These are phyloP conservation scores for Ramaria rubella DNA, from an alignment of 768 basidiomycete genomes.

Conservation along the genomic window DNA sequence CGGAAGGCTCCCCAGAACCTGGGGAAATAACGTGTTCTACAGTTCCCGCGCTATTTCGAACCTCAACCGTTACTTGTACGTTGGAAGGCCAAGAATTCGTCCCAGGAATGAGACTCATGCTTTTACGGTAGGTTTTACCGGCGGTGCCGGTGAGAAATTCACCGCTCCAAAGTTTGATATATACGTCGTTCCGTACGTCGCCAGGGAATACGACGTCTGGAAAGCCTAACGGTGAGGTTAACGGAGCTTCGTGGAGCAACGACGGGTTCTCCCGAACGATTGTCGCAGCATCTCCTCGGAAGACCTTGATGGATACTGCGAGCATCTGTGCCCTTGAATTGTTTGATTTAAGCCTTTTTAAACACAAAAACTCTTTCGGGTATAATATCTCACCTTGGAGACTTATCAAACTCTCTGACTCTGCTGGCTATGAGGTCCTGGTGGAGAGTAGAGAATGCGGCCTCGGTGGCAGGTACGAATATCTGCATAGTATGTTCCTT, in stretches of 20 bases:
- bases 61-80: constrained; percentile 88
- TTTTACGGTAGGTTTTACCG: constrained; percentile 6
- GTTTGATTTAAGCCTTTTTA: constrained; percentile 4
- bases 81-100: constrained; percentile 52
- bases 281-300: constrained; percentile 71
- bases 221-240: constrained; percentile 84
- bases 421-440: constrained; percentile 87
- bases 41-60: constrained; percentile 65
- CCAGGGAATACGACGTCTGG: constrained; percentile 95
- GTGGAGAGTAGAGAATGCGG: constrained; percentile 86
- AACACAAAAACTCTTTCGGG: no score
- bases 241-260: constrained; percentile 71
- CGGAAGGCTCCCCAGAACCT: constrained; percentile 77
- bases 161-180: constrained; percentile 93
- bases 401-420: constrained; percentile 75
- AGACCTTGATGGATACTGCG: constrained; percentile 77
- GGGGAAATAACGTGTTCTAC: constrained; percentile 71
- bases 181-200: constrained; percentile 88
- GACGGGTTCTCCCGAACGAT: constrained; percentile 82
- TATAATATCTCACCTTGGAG: constrained; percentile 51
- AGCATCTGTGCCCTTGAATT: constrained; percentile 71
- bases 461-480: constrained; percentile 74
- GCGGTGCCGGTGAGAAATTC: constrained; percentile 62
- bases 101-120: constrained; percentile 34
- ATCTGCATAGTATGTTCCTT: constrained; percentile 86